A percentile compares a stretch with the other conserved stretches of the same genome.
These are phyloP conservation scores for Coelastrella sp. DNA, from an alignment of 139 green algal genomes.

Conservation along the genomic window DNA sequence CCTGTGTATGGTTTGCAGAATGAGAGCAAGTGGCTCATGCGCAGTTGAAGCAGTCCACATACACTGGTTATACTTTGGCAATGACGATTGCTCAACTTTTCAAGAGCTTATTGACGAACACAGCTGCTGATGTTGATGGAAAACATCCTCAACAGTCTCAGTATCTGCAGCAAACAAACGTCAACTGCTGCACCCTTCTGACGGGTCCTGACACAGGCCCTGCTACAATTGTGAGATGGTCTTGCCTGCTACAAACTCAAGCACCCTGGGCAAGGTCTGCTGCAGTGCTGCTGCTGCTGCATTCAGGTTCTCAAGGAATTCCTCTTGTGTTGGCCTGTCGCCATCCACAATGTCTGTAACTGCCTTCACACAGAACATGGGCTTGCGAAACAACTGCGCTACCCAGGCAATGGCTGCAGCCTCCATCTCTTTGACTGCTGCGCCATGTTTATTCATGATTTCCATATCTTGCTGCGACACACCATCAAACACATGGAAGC, in stretches of 20 bases:
- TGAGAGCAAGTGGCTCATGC: not conserved
- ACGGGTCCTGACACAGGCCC: not conserved
- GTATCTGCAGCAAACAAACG: no score
- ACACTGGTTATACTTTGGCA: not conserved
- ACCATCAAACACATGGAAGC: not conserved
- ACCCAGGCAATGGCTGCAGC: conserved; percentile 85
- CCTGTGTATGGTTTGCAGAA: not conserved
- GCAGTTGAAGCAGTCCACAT: not conserved
- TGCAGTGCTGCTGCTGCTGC: conserved; percentile 85
- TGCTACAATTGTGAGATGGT: conserved; percentile 76
- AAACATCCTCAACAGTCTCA: no score
- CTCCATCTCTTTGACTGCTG: conserved; percentile 97
- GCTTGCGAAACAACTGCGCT: conserved; percentile 70
- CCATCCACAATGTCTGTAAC: conserved; percentile 96
- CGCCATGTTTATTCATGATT: conserved; percentile 78
- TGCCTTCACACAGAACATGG: conserved; percentile 87
- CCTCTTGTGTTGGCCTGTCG: conserved; percentile 63
- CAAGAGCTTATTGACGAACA: not conserved
- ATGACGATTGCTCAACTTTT: not conserved
- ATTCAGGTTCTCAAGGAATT: conserved; percentile 97
- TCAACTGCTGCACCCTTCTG: not conserved
- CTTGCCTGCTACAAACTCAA: conserved; percentile 88
- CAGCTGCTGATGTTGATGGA: no score
- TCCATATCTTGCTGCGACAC: conserved; percentile 68
- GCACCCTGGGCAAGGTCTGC: conserved; percentile 70